Evolutionary conservation across 371 early-diverging fungal genomes (phyloP), one percentile per base, ranked within the genome.

Genomic region (Aphelidium insulamus): DNA sequence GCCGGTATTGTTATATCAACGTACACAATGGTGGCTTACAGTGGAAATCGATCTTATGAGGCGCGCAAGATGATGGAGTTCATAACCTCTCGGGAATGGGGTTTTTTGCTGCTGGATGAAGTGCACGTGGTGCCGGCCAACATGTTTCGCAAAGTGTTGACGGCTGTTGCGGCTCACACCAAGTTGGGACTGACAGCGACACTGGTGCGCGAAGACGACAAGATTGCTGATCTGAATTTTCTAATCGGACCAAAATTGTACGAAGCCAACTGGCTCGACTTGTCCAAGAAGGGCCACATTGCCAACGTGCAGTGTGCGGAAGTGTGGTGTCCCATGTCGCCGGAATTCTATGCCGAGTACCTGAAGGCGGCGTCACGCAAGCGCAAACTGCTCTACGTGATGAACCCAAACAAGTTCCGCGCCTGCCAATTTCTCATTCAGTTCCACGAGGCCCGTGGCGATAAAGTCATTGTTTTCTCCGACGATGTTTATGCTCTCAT

Each of bases 241-340:
- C 60, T 99, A 46, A 98, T 99, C 48, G 99, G 99, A 5, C 99
- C 99, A 20, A 99, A 99, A 55, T 59, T 99, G 20, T 99, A 91
- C 54, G 99, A 99, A 57, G 99, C 99, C 20, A 98, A 98, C 51
- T 99, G 99, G 99, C 82, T 97, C 77, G 97, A 97, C 50, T 55
- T 99, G 33, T 86, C 97, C 26, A 72, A 69, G 22, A 71, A 81
- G 43, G 99, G 99, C 15, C 97, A 97, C 49, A 98, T 99, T 57
- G 98, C 99, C 16, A 87, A 74, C 26, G 99, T 99, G 5, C 80
- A 90, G 54, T 98, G 98, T 54, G 85, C 94, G 0, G 99, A 99
- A 54, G 92, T 99, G 7, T 98, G 98, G 98, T 98, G 99, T 49
- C 70, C 75, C 6, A 98, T 99, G 99, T 86, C 98, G 2, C 71